Evolutionary conservation across 495 filamentous ascomycete genomes (phyloP).

Genomic region (Penicillium parvum): DNA sequence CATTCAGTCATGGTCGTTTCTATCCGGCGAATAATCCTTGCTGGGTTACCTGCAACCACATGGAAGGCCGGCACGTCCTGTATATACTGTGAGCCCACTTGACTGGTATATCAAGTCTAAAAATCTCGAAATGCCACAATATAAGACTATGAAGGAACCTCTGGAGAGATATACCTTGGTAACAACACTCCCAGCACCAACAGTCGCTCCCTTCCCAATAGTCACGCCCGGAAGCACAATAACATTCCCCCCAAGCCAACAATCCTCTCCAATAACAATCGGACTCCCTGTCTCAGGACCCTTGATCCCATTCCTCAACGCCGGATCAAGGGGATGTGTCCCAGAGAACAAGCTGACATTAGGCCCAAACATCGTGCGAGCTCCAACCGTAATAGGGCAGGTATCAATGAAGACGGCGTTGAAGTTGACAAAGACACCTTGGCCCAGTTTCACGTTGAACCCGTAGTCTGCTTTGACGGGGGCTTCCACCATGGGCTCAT

Average conservation of each 20-base stretch:
- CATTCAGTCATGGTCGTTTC: constrained; percentile 33
- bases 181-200: constrained; percentile 87
- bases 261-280: constrained; percentile 79
- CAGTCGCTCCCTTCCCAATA: constrained; percentile 68
- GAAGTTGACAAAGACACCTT: constrained; percentile 71
- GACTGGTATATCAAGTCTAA: not conserved
- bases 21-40: constrained; percentile 54
- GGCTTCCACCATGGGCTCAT: constrained; percentile 66
- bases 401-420: constrained; percentile 75
- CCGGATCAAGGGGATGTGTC: constrained; percentile 73
- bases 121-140: not conserved
- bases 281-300: constrained; percentile 74
- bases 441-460: constrained; percentile 62
- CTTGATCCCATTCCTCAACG: constrained; percentile 63
- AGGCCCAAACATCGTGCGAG: constrained; percentile 74
- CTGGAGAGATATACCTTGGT: constrained; percentile 61
- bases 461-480: constrained; percentile 76
- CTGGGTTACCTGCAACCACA: constrained; percentile 65
- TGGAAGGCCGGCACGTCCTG: constrained; percentile 61
- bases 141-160: not conserved
- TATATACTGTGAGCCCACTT: constrained; percentile 2
- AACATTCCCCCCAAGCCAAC: constrained; percentile 82
- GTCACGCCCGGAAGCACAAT: constrained; percentile 73
- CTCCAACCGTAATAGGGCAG: constrained; percentile 69
- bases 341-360: constrained; percentile 68